phyloP scores from a whole-genome alignment of 2,329 filamentous ascomycete species.

The Tolypocladium endophyticum region DNA sequence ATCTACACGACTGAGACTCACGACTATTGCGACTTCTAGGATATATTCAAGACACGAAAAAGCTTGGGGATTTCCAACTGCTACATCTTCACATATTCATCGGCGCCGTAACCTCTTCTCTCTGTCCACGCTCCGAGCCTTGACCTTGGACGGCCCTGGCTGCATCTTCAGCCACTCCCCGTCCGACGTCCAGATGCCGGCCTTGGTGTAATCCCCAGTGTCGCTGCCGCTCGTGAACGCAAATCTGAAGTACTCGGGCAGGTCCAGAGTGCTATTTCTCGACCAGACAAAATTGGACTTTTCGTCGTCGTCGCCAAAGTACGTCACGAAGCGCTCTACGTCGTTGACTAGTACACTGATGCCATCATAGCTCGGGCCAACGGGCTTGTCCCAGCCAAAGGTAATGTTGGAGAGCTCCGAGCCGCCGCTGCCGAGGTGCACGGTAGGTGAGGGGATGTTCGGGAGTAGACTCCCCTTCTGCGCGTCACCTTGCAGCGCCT shows the following conservation, averaged over 20 bases:
- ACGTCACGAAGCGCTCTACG: conserved; percentile 69
- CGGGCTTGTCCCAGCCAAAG: conserved; percentile 41
- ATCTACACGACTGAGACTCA: background rate
- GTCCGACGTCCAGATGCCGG: conserved; percentile 56
- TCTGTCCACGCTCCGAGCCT: conserved; percentile 12
- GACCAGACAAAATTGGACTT: conserved; percentile 47
- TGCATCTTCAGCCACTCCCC: conserved; percentile 58
- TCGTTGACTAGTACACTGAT: conserved; percentile 77
- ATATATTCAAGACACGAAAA: background rate
- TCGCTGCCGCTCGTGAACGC: conserved; percentile 57
- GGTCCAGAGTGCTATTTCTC: conserved; percentile 29
- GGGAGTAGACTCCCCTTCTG: conserved; percentile 54
- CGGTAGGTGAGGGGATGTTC: conserved; percentile 33
- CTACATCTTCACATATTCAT: background rate
- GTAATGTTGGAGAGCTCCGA: conserved; percentile 51
- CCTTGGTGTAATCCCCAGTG: conserved; percentile 63
- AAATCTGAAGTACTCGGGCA: conserved; percentile 69
- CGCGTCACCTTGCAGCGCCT: conserved; percentile 58
- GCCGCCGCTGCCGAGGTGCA: conserved; percentile 28
- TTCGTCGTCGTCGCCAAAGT: conserved; percentile 45
- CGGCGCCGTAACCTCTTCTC: conserved; percentile 11
- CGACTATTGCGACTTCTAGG: background rate
- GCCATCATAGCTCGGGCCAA: conserved; percentile 51
- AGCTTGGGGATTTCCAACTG: background rate
- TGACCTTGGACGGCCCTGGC: conserved; percentile 44